Evolutionary conservation across 345 rosid genomes (phyloP), one percentile per base, ranked within the genome.

Genomic region (Brassica juncea): DNA sequence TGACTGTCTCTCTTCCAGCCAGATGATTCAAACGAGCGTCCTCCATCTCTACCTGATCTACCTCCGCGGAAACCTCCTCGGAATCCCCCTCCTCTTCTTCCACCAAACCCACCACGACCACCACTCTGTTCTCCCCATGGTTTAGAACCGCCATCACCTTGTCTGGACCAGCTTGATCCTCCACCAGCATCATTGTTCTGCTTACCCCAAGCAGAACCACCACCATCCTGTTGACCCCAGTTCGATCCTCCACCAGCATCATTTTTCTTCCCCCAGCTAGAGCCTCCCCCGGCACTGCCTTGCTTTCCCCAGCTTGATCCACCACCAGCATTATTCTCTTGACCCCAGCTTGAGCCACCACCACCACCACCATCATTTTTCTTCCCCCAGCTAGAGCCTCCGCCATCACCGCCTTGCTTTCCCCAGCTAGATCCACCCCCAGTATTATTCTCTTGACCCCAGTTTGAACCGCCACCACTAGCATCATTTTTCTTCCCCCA

Each of bases 11-110:
- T 31, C n/a, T 72, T 81, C 87, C 87, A 82, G 39, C 72, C 74
- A 58, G 83, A 34, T 32, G 83, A 67, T 14, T 82, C 83, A 76
- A 39, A 62, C 15, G 73, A 76, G 47, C 70, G 57, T 71, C 77
- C 83, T 71, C 80, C 73, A 64, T 68, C 76, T 65, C 83, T 71
- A 70, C 80, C 80, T 30, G 72, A 65, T 42, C 85, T 77, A 62
- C 82, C 82, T 77, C 84, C 84, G 44, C 81, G 69, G 74, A 76
- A 81, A 62, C 82, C 82, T 77, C 84, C 84, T 65, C 81, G 64
- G 74, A 76, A 81, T 34, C 78, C 84, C 30, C 82, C 81, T 63
- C 84, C 75, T 63, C 84, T 69, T 42, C 79, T 64, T 65, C 79
- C 76, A 61, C 84, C 82, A 62, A 77, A 77, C 37, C 83, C 86